Conservation (phyloP, 1,284 basidiomycete species). For the Ustilago esculenta region DNA sequence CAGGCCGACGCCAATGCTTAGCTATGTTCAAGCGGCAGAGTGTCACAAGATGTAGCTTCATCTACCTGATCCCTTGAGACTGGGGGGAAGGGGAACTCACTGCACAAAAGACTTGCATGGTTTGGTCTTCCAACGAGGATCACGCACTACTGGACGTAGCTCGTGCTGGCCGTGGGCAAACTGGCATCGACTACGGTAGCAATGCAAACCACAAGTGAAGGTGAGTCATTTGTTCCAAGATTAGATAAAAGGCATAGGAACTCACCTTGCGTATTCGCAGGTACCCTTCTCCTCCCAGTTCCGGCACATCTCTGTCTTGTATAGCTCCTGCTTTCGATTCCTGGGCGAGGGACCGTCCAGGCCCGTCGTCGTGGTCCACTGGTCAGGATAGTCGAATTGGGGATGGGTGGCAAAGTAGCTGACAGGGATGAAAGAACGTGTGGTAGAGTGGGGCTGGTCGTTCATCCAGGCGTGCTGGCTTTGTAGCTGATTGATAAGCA, state of each 20-base stretch:
- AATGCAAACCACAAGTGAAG: neutral
- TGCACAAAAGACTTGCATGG: conserved; percentile 83
- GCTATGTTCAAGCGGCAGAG: too few species aligned
- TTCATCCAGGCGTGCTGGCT: neutral
- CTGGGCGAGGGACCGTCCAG: conserved; percentile 71
- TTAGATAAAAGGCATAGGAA: neutral
- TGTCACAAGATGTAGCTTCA: too few species aligned
- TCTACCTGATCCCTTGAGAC: too few species aligned
- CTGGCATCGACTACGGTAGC: conserved; percentile 38
- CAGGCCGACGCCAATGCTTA: too few species aligned
- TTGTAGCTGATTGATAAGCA: conserved; percentile 4
- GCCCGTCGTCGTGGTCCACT: neutral
- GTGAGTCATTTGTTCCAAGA: neutral
- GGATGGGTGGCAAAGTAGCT: neutral
- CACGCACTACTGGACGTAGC: conserved; percentile 79
- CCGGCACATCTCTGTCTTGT: conserved; percentile 90
- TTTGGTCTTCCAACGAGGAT: conserved; percentile 93
- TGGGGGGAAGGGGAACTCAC: too few species aligned
- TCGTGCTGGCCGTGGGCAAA: conserved; percentile 83
- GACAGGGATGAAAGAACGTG: neutral
- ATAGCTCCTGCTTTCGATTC: conserved; percentile 84
- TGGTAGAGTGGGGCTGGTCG: neutral
- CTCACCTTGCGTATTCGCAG: conserved; percentile 77
- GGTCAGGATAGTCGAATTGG: neutral
- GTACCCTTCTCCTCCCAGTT: conserved; percentile 91